Conservation (phyloP, 106 monocot genomes). For the Agapanthus africanus region DNA sequence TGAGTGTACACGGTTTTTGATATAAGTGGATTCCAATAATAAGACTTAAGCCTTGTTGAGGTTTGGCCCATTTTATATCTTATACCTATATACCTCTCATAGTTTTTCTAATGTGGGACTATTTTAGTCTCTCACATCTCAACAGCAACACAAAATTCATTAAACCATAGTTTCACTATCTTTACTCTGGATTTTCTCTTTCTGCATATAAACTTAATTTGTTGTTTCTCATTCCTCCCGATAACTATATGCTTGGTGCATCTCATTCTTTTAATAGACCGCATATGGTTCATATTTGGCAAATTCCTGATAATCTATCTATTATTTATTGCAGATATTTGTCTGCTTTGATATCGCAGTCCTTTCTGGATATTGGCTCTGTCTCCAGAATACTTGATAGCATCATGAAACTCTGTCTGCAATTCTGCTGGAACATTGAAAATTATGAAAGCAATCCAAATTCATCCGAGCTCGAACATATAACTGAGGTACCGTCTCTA, state of each 20-base stretch:
- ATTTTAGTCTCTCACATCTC: too few species aligned
- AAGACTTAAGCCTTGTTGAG: too few species aligned
- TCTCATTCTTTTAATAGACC: too few species aligned
- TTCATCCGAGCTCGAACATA: slow-evolving; percentile 68
- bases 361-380: slow-evolving; percentile 98
- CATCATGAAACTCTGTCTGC: slow-evolving; percentile 98
- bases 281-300: background rate
- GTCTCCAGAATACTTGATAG: slow-evolving; percentile 94
- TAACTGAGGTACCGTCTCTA: slow-evolving; percentile 96
- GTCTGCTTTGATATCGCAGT: slow-evolving; percentile 87
- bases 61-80: too few species aligned
- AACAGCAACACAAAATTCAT: background rate
- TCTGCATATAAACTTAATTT: background rate
- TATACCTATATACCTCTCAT: too few species aligned
- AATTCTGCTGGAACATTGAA: slow-evolving; percentile 92
- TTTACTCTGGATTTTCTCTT: background rate
- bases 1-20: too few species aligned
- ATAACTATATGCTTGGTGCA: too few species aligned
- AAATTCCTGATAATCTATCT: background rate
- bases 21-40: too few species aligned
- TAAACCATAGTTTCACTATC: background rate
- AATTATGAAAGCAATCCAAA: slow-evolving; percentile 54
- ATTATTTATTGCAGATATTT: slow-evolving; percentile 70
- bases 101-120: too few species aligned
- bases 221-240: background rate